These are phyloP conservation scores for Podospora pseudoanserina DNA, from an alignment of 495 filamentous ascomycete genomes.

Conservation along the genomic window DNA sequence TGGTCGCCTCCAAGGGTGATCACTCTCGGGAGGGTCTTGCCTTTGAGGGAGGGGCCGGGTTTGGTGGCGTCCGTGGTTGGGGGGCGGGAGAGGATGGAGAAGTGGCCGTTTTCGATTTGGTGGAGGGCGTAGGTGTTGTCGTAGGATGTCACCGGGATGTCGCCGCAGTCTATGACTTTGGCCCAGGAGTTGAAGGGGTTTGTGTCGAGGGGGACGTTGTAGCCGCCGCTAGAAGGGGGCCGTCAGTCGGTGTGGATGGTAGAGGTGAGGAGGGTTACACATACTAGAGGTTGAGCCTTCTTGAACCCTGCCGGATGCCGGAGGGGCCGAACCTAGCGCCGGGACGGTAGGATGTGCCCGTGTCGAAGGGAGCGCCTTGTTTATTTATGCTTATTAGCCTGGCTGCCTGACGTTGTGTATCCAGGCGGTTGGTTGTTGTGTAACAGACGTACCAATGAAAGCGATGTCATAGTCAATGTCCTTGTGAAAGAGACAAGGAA, in stretches of 20 bases:
- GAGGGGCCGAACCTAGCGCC: slow-evolving; percentile 84
- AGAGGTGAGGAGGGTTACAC: background rate
- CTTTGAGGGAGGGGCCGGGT: slow-evolving; percentile 47
- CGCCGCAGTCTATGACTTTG: slow-evolving; percentile 76
- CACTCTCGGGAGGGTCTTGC: slow-evolving; percentile 55
- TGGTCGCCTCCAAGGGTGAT: slow-evolving; percentile 83
- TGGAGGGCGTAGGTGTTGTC: slow-evolving; percentile 75
- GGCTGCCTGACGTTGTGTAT: slow-evolving; percentile 10
- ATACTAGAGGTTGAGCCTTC: slow-evolving; percentile 64
- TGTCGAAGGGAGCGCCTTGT: slow-evolving; percentile 41
- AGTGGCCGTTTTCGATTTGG: slow-evolving; percentile 73
- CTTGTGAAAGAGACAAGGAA: slow-evolving; percentile 66
- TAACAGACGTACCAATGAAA: slow-evolving; percentile 71
- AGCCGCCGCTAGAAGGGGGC: slow-evolving; percentile 53
- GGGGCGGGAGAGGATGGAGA: slow-evolving; percentile 46
- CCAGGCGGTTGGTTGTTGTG: slow-evolving; percentile 25
- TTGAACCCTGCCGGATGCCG: slow-evolving; percentile 77
- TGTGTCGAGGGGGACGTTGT: slow-evolving; percentile 72
- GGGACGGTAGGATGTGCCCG: slow-evolving; percentile 40
- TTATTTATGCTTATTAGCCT: background rate
- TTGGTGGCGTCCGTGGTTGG: slow-evolving; percentile 48
- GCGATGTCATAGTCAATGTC: slow-evolving; percentile 72
- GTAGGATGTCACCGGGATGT: slow-evolving; percentile 76
- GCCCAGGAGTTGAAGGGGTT: slow-evolving; percentile 80
- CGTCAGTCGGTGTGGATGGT: background rate